Base-by-base conservation (phyloP, 495 filamentous ascomycete genomes). In the Penicillium diatomitis region DNA sequence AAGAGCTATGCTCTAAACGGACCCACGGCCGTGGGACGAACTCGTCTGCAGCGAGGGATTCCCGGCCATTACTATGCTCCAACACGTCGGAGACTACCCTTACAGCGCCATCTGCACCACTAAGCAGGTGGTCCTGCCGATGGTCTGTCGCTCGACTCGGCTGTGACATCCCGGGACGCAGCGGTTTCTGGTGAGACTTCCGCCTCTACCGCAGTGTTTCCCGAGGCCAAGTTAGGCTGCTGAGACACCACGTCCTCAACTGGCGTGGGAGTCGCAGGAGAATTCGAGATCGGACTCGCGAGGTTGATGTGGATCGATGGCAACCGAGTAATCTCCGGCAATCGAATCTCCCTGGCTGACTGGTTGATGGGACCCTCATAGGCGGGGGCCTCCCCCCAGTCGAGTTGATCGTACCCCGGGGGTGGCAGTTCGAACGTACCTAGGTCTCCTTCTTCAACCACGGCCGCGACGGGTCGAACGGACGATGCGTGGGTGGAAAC, bases 321-420 rank as follows among this genome's bases (percentile, higher is more conserved):
- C 9, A 72, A 44, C 5, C 56, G 57, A 29, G 53, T 53, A 11
- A 68, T 36, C 27, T 55, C 34, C 8, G 57, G 64, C 12, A 64
- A 39, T 8, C 53, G 61, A 20, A 0, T 20, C 20, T 49, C 56
- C 8, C 51, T 45, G 31, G 43, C 49, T 28, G 50, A 49, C 34
- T 60, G 62, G 5, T 50, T 34, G n/a, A 58, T 43, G 5, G 68
- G 67, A 44, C 64, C 66, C 31, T 67, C 61, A 40, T 77, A 71
- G 3, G 68, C 59, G 5, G 73, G 75, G 5, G 71, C 72, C 10
- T 77, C 70, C 36, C 73, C 73, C 67, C 75, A 78, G 39, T 76
- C 71, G 29, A 69, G 50, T 38, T 72, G 58, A 8, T 75, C 66
- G 41, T 75, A 75, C 0, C 71, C 65, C 9, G 72, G 72, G 42